Base-by-base conservation (phyloP, 306 rosid species). In the Malus asiatica region DNA sequence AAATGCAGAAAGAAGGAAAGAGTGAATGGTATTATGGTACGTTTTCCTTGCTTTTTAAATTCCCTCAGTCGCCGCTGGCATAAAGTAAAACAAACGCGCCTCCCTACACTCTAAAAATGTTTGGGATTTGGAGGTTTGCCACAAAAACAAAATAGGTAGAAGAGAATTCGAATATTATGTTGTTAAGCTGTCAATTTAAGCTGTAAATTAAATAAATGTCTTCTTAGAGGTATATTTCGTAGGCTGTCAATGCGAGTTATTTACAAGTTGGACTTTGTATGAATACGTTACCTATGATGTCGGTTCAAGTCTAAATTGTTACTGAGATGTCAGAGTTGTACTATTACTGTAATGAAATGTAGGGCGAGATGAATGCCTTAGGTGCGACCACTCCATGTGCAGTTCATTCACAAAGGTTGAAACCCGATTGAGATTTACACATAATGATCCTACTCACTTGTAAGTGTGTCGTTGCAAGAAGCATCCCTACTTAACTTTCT, bases 51-150 rank as follows among this genome's bases (percentile, higher is more conserved):
- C 69, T 33, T 73, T 71, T 63, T 52, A 71, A 79, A 79, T 72
- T 57, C 81, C 81, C 81, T 81, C 78, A 72, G 46, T 72, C 78
- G 81, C 85, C 85, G 81, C 68, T 62, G 40, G 33, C 8, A 10
- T 44, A 19, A 57, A 33, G 29, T 35, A 57, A 25, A 33, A 6
- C 30, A 23, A 11, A 70, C 44, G 30, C 76, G 81, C 44, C 81
- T 77, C 66, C 74, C 76, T 68, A 73, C 7, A 8, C 45, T 22
- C 45, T 18, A 32, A 15, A 63, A 66, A 74, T 5, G 77, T 77
- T 68, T 20, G 10, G 70, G 11, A 66, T 35, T 66, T 35, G 27
- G 19, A 30, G 27, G 20, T 10, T 33, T 32, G 35, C 27, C 8
- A 65, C 11, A 3, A 3, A 7, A 16, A 64, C 44, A 30, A 64